Base-by-base conservation (phyloP, 2,329 filamentous ascomycete species). In the Claviceps sp. region DNA sequence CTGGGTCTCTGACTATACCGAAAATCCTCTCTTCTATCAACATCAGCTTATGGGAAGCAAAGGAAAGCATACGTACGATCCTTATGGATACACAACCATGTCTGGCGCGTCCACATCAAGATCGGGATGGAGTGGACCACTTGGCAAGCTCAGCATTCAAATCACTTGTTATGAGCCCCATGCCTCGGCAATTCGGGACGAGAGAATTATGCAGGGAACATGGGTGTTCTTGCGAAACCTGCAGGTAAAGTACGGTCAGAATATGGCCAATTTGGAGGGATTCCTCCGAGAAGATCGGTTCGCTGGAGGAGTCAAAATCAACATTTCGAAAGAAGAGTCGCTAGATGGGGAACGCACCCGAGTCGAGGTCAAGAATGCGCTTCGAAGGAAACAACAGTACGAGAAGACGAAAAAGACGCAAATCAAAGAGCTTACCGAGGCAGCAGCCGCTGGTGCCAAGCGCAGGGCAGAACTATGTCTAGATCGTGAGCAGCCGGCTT, bases 1-100 rank as follows among this genome's bases (percentile, higher is more conserved):
- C 0, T 89, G 89, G 71, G 70, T 95, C 18, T 85, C 86, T 0
- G 90, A 96, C 65, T 95, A 90, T 64, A 94, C 88, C 0, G 69
- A 78, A 49, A 88, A 96, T 60, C 61, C 72, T 0, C 54, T 61
- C 1, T 81, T 96, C 53, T 83, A 75, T 57, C 66, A 81, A 38
- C 80, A 59, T 51, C 56, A 54, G 40, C 65, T 62, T 48, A 59
- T 61, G 11, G 66, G 60, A 54, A 61, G 63, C 24, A 63, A 63
- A 6, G 58, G 63, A 5, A 67, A 66, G 42, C 74, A 79, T 47
- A 77, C 76, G 30, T 2, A 34, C 4, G 79, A 84, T 57, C 64
- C 70, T 0, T 78, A 70, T 55, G 75, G 73, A n/a, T 85, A 86
- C 60, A 67, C 67, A 55, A 49, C 57, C 49, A 62, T 57, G 47